These are phyloP conservation scores for Kuraishia ogatae DNA, from an alignment of 805 yeast genomes.

Conservation along the genomic window DNA sequence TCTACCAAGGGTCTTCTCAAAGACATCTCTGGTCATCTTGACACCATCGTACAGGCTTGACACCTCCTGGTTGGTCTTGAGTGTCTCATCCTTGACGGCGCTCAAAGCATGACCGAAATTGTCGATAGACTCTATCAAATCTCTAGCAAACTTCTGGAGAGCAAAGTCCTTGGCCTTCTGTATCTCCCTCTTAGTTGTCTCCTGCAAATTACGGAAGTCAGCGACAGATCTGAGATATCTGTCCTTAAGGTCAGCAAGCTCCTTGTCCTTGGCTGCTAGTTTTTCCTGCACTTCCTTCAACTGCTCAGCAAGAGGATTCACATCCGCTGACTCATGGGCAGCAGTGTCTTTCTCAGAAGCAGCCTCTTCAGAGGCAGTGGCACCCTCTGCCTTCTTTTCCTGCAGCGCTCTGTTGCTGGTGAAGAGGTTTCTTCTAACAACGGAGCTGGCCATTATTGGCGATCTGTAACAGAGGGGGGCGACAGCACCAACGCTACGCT, in stretches of 20 bases:
- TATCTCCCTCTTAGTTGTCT: constrained; percentile 78
- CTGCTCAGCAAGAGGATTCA: constrained; percentile 11
- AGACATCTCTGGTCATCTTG: constrained; percentile 78
- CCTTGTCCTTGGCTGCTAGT: constrained; percentile 55
- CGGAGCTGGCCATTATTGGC: background rate
- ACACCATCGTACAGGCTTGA: constrained; percentile 80
- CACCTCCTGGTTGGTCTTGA: constrained; percentile 53
- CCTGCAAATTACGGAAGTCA: constrained; percentile 89
- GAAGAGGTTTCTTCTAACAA: constrained; percentile 15
- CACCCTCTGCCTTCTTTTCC: constrained; percentile 14
- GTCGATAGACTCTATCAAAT: constrained; percentile 81
- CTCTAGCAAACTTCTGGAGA: constrained; percentile 85
- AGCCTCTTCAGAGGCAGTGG: constrained; percentile 10
- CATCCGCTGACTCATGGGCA: constrained; percentile 5
- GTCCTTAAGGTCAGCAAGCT: constrained; percentile 75
- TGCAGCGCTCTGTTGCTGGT: constrained; percentile 16
- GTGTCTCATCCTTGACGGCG: constrained; percentile 58
- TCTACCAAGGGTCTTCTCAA: constrained; percentile 71
- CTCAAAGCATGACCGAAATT: constrained; percentile 81
- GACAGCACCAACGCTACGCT: background rate
- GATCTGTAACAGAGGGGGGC: constrained; percentile 1
- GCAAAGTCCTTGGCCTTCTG: constrained; percentile 88
- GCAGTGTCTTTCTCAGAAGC: constrained; percentile 9
- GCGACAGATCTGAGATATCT: constrained; percentile 78
- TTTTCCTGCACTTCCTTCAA: constrained; percentile 39